Base-by-base conservation (phyloP, 306 rosid genomes). In the Sindora glabra region DNA sequence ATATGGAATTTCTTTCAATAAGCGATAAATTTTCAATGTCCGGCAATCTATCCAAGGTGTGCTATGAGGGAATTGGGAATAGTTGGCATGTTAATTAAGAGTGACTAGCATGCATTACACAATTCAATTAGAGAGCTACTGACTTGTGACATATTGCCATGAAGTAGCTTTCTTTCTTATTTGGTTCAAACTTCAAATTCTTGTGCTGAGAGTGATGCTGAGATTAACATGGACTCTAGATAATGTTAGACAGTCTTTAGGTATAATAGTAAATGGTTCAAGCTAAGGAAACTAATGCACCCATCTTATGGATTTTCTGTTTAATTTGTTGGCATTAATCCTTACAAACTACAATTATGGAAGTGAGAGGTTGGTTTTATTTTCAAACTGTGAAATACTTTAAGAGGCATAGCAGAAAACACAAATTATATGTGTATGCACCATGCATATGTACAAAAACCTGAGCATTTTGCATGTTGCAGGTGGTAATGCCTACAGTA, bases 401-500 rank as follows among this genome's bases (percentile, higher is more conserved):
- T 39, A 59, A 55, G 55, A 24, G 19, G 22, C 34, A 9, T 29
- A 6, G 18, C 8, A 56, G 42, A 30, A 46, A 34, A 15, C 67
- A 27, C 32, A 27, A 3, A 27, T 51, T 32, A 48, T 45, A 62
- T 45, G 34, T 57, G 14, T 6, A 12, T 49, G 9, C 30, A 21
- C 27, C 29, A 47, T 56, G 52, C 15, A 30, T 51, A 12, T 11
- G 2, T 38, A 36, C 32, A 14, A 41, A 21, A 59, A 29, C 44
- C 10, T 50, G 32, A 32, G 21, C 65, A 62, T 57, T 57, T 36
- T 44, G 17, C 47, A 52, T 72, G 47, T 56, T 57, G 57, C 81
- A 86, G 95, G 95, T 89, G 68, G 96, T 89, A 40, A 77, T 85
- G 96, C 95, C 96, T 25, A 89, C 89, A 3, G 95, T 86, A 29